Conservation (phyloP, 441 rosid species). For the Gossypium lobatum region DNA sequence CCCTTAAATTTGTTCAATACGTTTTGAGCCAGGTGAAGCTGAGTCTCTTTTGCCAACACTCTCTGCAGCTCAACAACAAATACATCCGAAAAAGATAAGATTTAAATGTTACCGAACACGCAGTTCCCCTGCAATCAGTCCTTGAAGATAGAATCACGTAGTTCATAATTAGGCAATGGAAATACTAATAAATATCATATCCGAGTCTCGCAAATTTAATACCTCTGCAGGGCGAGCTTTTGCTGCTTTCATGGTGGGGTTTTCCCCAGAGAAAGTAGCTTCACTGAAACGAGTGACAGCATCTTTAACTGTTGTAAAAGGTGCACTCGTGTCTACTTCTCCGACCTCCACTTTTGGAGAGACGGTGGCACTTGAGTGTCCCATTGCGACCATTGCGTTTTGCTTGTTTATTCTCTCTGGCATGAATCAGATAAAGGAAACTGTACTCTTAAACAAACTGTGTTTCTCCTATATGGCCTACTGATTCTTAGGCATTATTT, state of each 20-base stretch:
- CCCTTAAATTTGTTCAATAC: constrained; percentile 71
- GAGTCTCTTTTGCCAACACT: constrained; percentile 73
- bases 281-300: constrained; percentile 85
- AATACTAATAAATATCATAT: not conserved
- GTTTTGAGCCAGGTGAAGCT: constrained; percentile 75
- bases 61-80: constrained; percentile 36
- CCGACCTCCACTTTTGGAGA: constrained; percentile 77
- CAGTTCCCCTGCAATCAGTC: not conserved
- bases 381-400: constrained; percentile 69
- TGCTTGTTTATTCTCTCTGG: not conserved
- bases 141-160: not conserved
- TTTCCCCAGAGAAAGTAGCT: constrained; percentile 82
- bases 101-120: not conserved
- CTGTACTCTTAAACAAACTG: not conserved
- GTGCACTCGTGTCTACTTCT: constrained; percentile 89
- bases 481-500: not conserved
- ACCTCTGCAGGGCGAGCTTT: constrained; percentile 80
- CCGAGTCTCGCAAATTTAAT: constrained; percentile 5
- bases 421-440: not conserved
- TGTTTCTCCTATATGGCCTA: not conserved
- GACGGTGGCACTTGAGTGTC: constrained; percentile 33
- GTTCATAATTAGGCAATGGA: not conserved
- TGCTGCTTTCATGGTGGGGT: constrained; percentile 57
- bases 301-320: constrained; percentile 93
- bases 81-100: not conserved